Evolutionary conservation across 2,329 filamentous ascomycete species (phyloP), one percentile per base, ranked within the genome.

Genomic region (Trichoderma oligosporum): DNA sequence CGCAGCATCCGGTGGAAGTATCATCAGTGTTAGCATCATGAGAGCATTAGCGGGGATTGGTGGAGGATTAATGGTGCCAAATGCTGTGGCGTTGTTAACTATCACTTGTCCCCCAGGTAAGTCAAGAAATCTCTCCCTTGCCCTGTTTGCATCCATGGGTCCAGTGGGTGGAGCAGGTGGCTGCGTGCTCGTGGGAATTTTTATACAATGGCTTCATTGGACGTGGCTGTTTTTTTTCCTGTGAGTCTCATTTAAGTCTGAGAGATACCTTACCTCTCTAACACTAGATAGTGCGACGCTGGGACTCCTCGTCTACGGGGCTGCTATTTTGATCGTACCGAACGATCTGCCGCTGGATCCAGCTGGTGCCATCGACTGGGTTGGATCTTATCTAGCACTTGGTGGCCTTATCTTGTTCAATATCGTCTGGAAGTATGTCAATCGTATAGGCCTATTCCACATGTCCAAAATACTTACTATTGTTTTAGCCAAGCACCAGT

Each of bases 371-470:
- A 49, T 49, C 18, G 47, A 49, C 9, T 49, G 47, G 47, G 14
- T 11, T 1, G 47, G 47, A 3, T 49, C 47, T 27, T 49, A 49
- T 16, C 24, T 49, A 9, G 47, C 9, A 2, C 22, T 49, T 18
- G 33, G 22, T 2, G 47, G 47, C 2, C 22, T 49, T 2, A 16
- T 49, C 3, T 7, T 49, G 29, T 49, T 49, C 33, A 49, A 49
- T 12, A 27, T 49, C 20, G 47, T 39, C 2, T 49, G 47, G 47
- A 49, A 49, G 47, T 49, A 39, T 14, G 47, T n/a, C n/a, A n/a
- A n/a, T n/a, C n/a, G n/a, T n/a, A n/a, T n/a, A n/a, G n/a, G n/a
- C n/a, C n/a, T n/a, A n/a, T n/a, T n/a, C n/a, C n/a, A n/a, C n/a
- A n/a, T n/a, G n/a, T n/a, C n/a, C n/a, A n/a, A n/a, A 7, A 27